Base-by-base conservation (phyloP, 2,329 filamentous ascomycete genomes). In the Talaromyces sp. region DNA sequence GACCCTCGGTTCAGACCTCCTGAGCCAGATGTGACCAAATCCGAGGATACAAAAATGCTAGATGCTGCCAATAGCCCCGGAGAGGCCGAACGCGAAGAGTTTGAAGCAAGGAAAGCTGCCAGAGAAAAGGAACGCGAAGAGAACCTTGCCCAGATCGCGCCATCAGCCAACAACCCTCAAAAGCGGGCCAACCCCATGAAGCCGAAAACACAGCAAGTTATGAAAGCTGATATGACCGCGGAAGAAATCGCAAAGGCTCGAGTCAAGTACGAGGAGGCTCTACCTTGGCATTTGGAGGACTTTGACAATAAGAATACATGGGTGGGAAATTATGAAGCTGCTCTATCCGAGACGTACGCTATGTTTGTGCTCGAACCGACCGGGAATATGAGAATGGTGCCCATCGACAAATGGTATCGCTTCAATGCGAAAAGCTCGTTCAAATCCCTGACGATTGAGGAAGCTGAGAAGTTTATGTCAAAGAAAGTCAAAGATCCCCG, bases 211-310 rank as follows among this genome's bases (percentile, higher is more conserved):
- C 90, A 92, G 65, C 91, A 92, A 69, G 90, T 96, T 25, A 92
- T 91, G 71, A 88, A 91, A 67, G 85, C 89, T n/a, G 90, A 96
- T 61, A 85, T 87, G 71, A 87, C 86, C 1, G 84, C 84, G 78
- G 80, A 95, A 84, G 82, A 96, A 83, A 80, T 86, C 86, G 77
- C 89, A 62, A 79, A 80, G 56, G 80, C 83, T 49, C 80, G 85
- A 62, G 78, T 88, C 49, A 84, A 93, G 65, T 99, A 98, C 67
- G 95, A 98, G 73, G 95, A 99, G 75, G 92, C 93, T 4, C 81
- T 97, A 56, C 95, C 95, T 6, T 99, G 95, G 95, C 93, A 97
- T 73, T 77, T 99, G 39, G 95, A 99, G 73, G 95, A 99, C 73
- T 96, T 93, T 47, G 93, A 99, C 70, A 92, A 92, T 65, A 96